Percentiles rank a stretch among this genome's conserved stretches.
phyloP scores from a whole-genome alignment of 176 grass and related monocot genomes.

The Triticum aestivum region IWGSC_CS_RefSeq_v2.1 NC_057798.1:475975931-475976430 shows the following conservation, averaged over 20 bases:
- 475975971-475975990: neutral
- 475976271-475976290: slow-evolving; percentile 17
- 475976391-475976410: neutral
- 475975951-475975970: neutral
- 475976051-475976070: neutral
- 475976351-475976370: neutral
- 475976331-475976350: neutral
- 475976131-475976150: slow-evolving; percentile 52
- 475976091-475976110: slow-evolving; percentile 33
- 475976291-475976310: neutral
- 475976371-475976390: neutral
- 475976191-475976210: slow-evolving; percentile 21
- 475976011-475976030: neutral
- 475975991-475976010: slow-evolving; percentile 28
- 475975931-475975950: neutral
- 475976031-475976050: slow-evolving; percentile 4
- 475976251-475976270: slow-evolving; percentile 52
- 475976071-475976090: neutral
- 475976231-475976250: slow-evolving; percentile 75
- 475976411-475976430: neutral
- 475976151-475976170: slow-evolving; percentile 16
- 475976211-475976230: slow-evolving; percentile 36
- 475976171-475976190: slow-evolving; percentile 26
- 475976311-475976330: neutral
- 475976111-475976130: slow-evolving; percentile 26